phyloP scores from a whole-genome alignment of 1,284 basidiomycete species.

The Anthracocystis walkeri region DNA sequence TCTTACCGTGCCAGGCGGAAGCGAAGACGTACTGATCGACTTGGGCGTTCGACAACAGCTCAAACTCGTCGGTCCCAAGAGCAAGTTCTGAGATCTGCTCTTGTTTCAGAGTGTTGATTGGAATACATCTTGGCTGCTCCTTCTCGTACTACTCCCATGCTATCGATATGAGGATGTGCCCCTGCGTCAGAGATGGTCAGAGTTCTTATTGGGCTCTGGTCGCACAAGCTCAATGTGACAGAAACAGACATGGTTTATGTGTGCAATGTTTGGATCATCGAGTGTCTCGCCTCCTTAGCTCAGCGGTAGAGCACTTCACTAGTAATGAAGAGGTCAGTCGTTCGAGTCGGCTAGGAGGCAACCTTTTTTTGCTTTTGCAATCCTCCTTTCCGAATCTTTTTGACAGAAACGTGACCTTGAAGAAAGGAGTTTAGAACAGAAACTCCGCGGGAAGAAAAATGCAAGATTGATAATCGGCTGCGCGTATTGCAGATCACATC shows the following conservation, averaged over 20 bases:
- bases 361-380: slow-evolving; percentile 5
- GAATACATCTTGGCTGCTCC: neutral
- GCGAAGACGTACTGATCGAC: slow-evolving; percentile 60
- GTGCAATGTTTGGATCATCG: neutral
- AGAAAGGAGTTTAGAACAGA: no score
- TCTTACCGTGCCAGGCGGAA: slow-evolving; percentile 56
- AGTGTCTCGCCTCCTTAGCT: slow-evolving; percentile 48
- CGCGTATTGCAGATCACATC: no score
- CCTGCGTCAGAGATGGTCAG: no score
- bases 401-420: no score
- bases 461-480: no score
- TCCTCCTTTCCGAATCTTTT: no score
- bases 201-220: no score
- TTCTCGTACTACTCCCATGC: no score
- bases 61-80: slow-evolving; percentile 50
- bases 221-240: neutral
- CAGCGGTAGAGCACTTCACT: slow-evolving; percentile 59
- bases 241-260: no score
- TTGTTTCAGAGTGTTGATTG: neutral
- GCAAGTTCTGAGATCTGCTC: slow-evolving; percentile 31
- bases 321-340: slow-evolving; percentile 59
- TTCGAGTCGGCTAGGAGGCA: slow-evolving; percentile 59
- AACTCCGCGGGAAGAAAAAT: no score
- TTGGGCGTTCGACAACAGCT: slow-evolving; percentile 60
- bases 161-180: no score